Percentiles rank a stretch among this genome's conserved stretches.
Conservation (phyloP, 352 stramenopile species). For the Phytopythium cucurbitacearum region DNA sequence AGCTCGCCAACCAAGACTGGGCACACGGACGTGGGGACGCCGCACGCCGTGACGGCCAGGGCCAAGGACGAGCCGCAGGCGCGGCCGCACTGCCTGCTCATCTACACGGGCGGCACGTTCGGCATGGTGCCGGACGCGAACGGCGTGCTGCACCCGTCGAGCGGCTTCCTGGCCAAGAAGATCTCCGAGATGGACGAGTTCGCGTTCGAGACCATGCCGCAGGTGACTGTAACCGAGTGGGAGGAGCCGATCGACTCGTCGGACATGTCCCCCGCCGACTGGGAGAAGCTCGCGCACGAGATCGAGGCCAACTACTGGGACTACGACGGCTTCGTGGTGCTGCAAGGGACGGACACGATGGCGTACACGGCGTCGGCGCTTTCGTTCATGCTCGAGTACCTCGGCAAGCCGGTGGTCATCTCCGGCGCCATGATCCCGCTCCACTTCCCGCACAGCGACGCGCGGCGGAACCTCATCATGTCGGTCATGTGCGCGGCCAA, state of each 20-base stretch:
- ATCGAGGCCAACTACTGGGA: conserved; percentile 94
- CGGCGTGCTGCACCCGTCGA: conserved; percentile 79
- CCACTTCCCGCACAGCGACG: conserved; percentile 95
- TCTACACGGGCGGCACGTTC: conserved; percentile 92
- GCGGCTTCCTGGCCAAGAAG: conserved; percentile 86
- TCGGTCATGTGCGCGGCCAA: conserved; percentile 82
- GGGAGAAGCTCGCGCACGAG: conserved; percentile 88
- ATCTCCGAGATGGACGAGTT: conserved; percentile 87
- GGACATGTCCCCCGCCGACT: conserved; percentile 89
- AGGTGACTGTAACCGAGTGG: conserved; percentile 75
- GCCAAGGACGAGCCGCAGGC: conserved; percentile 6
- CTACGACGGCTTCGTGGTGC: conserved; percentile 96
- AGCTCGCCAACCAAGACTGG: conserved; percentile 16
- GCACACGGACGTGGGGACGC: conserved; percentile 7
- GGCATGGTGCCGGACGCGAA: conserved; percentile 81
- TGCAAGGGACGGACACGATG: conserved; percentile 98
- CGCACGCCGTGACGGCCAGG: conserved; percentile 11
- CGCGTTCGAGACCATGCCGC: conserved; percentile 74
- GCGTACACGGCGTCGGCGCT: conserved; percentile 94
- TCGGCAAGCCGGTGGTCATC: conserved; percentile 95
- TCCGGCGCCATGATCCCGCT: conserved; percentile 96
- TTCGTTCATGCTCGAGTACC: conserved; percentile 97
- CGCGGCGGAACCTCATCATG: conserved; percentile 95
- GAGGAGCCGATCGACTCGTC: conserved; percentile 88
- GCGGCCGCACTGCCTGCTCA: conserved; percentile 70